These are phyloP conservation scores for Trichophaea hybrida DNA, from an alignment of 2,329 filamentous ascomycete species.

Conservation along the genomic window DNA sequence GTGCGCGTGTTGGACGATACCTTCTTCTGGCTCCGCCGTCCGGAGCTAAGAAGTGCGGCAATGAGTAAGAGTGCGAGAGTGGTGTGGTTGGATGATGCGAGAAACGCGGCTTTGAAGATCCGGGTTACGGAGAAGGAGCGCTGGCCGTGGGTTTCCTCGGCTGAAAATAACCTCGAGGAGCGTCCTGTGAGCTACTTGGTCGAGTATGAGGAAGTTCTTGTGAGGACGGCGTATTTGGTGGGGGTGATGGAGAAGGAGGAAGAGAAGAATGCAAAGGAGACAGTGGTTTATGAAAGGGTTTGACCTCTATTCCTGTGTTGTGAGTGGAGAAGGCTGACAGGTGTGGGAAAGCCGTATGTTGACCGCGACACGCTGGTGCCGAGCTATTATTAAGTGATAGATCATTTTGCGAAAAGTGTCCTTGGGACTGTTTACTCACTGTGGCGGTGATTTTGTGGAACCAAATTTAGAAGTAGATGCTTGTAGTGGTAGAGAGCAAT, in stretches of 20 bases:
- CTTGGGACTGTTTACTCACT: too few species aligned
- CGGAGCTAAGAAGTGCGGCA: constrained; percentile 8
- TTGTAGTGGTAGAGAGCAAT: too few species aligned
- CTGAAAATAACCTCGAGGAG: not conserved
- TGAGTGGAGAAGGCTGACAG: too few species aligned
- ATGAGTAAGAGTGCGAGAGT: not conserved
- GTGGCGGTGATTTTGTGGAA: too few species aligned
- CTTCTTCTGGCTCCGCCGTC: constrained; percentile 12
- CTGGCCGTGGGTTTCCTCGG: not conserved
- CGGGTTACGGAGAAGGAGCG: not conserved
- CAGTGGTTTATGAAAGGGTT: not conserved
- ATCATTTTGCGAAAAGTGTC: too few species aligned
- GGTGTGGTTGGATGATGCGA: constrained; percentile 17
- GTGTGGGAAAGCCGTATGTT: too few species aligned
- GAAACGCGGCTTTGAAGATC: constrained; percentile 12
- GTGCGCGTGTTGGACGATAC: constrained; percentile 1
- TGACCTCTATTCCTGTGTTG: too few species aligned
- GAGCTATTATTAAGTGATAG: not conserved
- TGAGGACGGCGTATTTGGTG: constrained; percentile 13
- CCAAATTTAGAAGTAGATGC: too few species aligned
- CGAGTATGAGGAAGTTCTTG: constrained; percentile 11
- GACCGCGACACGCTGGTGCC: not conserved
- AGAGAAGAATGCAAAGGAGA: not conserved
- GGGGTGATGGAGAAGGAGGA: constrained; percentile 4
- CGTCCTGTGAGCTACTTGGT: constrained; percentile 8